phyloP scores from a whole-genome alignment of 345 rosid species.

The Sonneratia alba region DNA sequence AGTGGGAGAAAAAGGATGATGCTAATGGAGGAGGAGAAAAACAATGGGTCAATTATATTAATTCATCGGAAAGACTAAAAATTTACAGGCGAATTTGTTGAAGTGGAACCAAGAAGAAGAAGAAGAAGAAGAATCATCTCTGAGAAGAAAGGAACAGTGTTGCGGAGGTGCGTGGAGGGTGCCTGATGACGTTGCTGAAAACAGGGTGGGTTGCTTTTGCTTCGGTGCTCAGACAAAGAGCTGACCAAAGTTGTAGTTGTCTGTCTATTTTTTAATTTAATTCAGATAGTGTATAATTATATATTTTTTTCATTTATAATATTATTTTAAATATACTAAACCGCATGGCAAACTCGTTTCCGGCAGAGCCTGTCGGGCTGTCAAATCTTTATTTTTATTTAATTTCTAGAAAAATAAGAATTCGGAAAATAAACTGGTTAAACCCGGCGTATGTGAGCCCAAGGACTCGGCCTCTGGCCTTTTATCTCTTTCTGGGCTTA shows the following conservation, averaged over 20 bases:
- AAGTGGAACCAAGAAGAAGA: constrained; percentile 1
- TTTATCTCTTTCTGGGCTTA: background rate
- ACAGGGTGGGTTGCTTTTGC: background rate
- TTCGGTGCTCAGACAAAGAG: background rate
- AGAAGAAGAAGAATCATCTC: background rate
- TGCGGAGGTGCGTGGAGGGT: background rate
- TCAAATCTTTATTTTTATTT: too few species aligned
- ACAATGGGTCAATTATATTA: background rate
- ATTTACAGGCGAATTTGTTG: constrained; percentile 8
- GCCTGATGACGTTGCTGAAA: background rate
- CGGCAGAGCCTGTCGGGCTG: too few species aligned
- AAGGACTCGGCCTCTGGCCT: too few species aligned
- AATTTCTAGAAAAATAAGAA: too few species aligned
- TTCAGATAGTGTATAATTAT: too few species aligned
- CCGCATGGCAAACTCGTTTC: too few species aligned
- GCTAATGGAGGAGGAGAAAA: background rate
- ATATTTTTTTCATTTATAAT: too few species aligned
- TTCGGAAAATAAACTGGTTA: too few species aligned
- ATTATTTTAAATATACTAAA: too few species aligned
- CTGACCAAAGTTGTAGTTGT: background rate
- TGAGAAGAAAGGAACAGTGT: background rate
- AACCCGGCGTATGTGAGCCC: background rate
- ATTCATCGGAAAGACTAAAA: background rate
- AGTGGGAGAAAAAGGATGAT: background rate
- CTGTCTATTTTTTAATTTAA: too few species aligned